Evolutionary conservation across 805 yeast genomes (phyloP), one percentile per base, ranked within the genome.

Genomic region (Yamadazyma endophytica): DNA sequence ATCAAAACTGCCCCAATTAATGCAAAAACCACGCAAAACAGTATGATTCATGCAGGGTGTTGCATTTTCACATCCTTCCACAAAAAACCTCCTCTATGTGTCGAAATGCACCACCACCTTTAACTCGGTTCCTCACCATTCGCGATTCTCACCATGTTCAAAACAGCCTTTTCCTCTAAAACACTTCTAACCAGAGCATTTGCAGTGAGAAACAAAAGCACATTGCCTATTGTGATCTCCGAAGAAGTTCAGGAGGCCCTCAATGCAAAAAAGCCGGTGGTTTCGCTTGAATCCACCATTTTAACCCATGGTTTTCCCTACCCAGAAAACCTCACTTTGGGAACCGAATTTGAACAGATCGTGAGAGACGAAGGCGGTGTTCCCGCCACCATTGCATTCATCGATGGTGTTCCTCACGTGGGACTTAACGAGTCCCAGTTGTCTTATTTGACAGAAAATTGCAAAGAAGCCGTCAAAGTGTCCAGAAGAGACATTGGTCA

Each of bases 271-370:
- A 56, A 40, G 21, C 95, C 96, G 0, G 75, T 87, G 5, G 92
- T 88, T 3, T 80, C 96, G 0, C 61, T 87, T 11, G 96, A 88
- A 50, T 78, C 88, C 14, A 87, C 96, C 6, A 88, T 87, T 47
- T 75, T 88, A 43, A 82, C 95, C 5, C 96, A 87, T 59, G 96
- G 96, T 1, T 66, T 87, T 23, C 95, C 96, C 3, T 82, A 58
- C 48, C 96, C 96, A 0, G 70, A 71, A 14, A 87, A 88, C 47
- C 47, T 83, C 8, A 65, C 67, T 16, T 79, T 87, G 87, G 95
- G 96, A 0, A 46, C 46, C 18, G 54, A 63, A 1, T 94, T 84
- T 1, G 95, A 87, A 54, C 36, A 52, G 4, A 59, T 70, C 6
- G 70, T 87, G 12, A 64, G 94, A 25, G 49, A 52, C 0, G 52